phyloP scores from a whole-genome alignment of 495 filamentous ascomycete species.

The Neurospora sp. region DNA sequence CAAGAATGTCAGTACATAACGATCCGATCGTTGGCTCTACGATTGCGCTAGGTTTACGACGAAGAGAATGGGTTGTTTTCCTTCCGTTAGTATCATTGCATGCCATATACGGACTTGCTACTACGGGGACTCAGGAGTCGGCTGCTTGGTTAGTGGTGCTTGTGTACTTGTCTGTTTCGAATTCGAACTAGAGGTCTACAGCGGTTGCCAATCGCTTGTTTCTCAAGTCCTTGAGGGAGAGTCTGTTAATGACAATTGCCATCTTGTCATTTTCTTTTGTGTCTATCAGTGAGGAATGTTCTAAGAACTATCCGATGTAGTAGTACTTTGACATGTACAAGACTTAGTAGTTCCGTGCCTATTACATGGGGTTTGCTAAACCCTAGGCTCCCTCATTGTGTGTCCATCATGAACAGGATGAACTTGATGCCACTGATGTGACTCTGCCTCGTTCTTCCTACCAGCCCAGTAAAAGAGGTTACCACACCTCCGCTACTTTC shows the following conservation, averaged over 20 bases:
- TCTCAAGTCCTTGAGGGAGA: background rate
- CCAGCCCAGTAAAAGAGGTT: background rate
- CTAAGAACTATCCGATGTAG: background rate
- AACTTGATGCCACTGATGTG: background rate
- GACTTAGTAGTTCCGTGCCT: background rate
- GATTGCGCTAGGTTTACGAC: background rate
- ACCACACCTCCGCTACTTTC: background rate
- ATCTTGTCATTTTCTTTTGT: background rate
- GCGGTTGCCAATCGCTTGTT: background rate
- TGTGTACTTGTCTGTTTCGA: background rate
- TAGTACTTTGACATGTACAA: background rate
- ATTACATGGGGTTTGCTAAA: background rate
- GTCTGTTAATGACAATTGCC: background rate
- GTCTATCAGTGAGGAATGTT: background rate
- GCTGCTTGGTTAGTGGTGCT: background rate
- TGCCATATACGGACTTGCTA: background rate
- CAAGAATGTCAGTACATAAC: background rate
- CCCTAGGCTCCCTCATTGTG: background rate
- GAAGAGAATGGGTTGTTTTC: background rate
- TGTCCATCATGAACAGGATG: background rate
- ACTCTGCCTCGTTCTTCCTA: background rate
- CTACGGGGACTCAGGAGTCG: background rate
- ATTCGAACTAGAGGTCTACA: background rate
- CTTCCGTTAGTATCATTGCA: background rate
- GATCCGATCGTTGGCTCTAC: background rate